These are phyloP conservation scores for Exophiala sp. DNA, from an alignment of 2,329 filamentous ascomycete genomes.

Conservation along the genomic window DNA sequence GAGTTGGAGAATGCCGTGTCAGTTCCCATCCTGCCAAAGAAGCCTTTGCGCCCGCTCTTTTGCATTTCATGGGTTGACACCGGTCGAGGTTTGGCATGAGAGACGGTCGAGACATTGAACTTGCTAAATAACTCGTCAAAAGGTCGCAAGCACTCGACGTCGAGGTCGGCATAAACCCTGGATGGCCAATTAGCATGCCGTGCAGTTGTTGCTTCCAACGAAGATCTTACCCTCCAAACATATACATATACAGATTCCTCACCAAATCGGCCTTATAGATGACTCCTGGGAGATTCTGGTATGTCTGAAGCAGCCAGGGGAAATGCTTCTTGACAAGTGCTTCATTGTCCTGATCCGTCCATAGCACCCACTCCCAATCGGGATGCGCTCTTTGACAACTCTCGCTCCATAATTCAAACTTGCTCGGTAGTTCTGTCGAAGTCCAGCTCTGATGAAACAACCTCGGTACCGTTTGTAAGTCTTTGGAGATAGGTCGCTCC, in stretches of 20 bases:
- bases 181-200: neutral
- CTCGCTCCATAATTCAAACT: slow-evolving; percentile 33
- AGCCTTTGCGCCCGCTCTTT: slow-evolving; percentile 22
- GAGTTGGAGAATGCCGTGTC: slow-evolving; percentile 31
- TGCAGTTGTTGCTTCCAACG: neutral
- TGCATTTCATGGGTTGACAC: slow-evolving; percentile 12
- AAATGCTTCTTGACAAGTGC: slow-evolving; percentile 33
- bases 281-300: slow-evolving; percentile 30
- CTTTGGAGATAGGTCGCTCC: slow-evolving; percentile 20
- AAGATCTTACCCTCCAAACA: slow-evolving; percentile 31
- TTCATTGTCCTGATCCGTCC: slow-evolving; percentile 37
- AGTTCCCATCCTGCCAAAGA: slow-evolving; percentile 35
- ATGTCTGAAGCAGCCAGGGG: slow-evolving; percentile 33
- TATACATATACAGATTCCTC: slow-evolving; percentile 36
- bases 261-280: slow-evolving; percentile 35
- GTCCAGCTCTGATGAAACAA: slow-evolving; percentile 30
- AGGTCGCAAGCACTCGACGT: slow-evolving; percentile 33
- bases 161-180: slow-evolving; percentile 34
- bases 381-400: slow-evolving; percentile 31
- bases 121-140: slow-evolving; percentile 28
- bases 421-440: slow-evolving; percentile 23
- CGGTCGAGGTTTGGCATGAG: slow-evolving; percentile 14
- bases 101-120: slow-evolving; percentile 26
- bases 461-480: slow-evolving; percentile 25
- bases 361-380: slow-evolving; percentile 37